These are phyloP conservation scores for Penicillium italicum DNA, from an alignment of 2,329 filamentous ascomycete species.

Conservation along the genomic window DNA sequence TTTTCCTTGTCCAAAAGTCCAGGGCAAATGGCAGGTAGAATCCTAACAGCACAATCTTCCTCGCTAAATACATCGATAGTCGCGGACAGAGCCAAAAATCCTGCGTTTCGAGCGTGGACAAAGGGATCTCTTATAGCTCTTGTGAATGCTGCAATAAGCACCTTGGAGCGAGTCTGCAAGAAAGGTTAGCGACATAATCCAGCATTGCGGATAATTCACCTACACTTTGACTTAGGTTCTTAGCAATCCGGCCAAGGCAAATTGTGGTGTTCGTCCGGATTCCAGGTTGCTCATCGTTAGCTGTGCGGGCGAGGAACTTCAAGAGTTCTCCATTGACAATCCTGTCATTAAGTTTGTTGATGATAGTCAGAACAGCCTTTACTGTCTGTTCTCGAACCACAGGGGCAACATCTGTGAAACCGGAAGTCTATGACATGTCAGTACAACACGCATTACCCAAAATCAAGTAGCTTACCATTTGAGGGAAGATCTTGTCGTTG, in stretches of 20 bases:
- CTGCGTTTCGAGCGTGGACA: constrained; percentile 86
- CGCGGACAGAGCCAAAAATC: constrained; percentile 77
- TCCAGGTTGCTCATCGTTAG: constrained; percentile 94
- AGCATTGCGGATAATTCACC: constrained; percentile 7
- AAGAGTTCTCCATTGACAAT: constrained; percentile 91
- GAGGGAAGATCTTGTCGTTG: constrained; percentile 94
- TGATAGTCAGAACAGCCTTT: constrained; percentile 84
- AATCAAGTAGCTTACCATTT: constrained; percentile 60
- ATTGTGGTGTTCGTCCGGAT: constrained; percentile 98
- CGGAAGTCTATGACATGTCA: constrained; percentile 64
- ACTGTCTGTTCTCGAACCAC: constrained; percentile 93
- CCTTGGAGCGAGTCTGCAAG: constrained; percentile 70
- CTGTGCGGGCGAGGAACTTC: constrained; percentile 86
- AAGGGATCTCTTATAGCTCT: constrained; percentile 90
- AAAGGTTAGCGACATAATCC: constrained; percentile 24
- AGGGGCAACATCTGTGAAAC: constrained; percentile 87
- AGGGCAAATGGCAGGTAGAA: constrained; percentile 80
- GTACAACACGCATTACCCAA: not conserved
- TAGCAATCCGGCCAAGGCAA: constrained; percentile 92
- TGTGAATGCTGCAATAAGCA: constrained; percentile 87
- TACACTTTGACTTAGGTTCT: constrained; percentile 68
- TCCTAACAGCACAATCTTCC: constrained; percentile 79
- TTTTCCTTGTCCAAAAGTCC: constrained; percentile 92
- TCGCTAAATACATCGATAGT: constrained; percentile 84
- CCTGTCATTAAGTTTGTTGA: constrained; percentile 85